A percentile compares a stretch with the other conserved stretches of the same genome.
Evolutionary conservation across 2,329 filamentous ascomycete genomes (phyloP).

Genomic region (Alternaria ethzedia): DNA sequence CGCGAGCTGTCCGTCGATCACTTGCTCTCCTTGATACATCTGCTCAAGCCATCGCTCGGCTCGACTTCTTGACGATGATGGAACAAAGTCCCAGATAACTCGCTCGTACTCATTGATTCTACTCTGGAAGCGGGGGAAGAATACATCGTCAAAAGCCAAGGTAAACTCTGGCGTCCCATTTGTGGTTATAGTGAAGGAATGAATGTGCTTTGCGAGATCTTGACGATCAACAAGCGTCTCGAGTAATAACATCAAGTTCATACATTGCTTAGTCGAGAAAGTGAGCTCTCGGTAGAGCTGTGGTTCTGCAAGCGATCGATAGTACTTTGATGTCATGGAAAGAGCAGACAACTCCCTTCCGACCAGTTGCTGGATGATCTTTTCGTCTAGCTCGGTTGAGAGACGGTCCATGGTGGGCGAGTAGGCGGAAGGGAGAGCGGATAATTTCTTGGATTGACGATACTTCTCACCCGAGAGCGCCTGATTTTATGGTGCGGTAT

Average conservation of each 20-base stretch:
- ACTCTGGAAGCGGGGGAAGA: neutral
- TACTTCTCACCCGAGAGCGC: neutral
- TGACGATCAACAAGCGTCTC: neutral
- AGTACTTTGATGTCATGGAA: neutral
- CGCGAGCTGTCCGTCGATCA: neutral
- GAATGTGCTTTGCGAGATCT: neutral
- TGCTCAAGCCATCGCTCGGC: neutral
- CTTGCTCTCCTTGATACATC: neutral
- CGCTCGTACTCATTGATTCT: neutral
- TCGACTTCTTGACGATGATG: neutral
- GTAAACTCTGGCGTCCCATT: neutral
- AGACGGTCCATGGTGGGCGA: neutral
- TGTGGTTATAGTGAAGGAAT: neutral
- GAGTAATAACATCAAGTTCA: neutral
- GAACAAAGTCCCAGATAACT: neutral
- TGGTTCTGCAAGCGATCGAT: neutral
- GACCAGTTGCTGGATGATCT: neutral
- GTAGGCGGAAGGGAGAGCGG: rapidly evolving
- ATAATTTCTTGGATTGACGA: rapidly evolving
- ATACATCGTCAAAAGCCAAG: rapidly evolving
- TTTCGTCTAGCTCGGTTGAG: neutral
- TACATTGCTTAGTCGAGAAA: neutral
- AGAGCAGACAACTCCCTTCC: neutral
- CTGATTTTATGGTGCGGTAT: neutral
- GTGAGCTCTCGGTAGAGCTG: neutral